Evolutionary conservation across 257 asterid species (phyloP).

Genomic region (Verbascum thapsus): DNA sequence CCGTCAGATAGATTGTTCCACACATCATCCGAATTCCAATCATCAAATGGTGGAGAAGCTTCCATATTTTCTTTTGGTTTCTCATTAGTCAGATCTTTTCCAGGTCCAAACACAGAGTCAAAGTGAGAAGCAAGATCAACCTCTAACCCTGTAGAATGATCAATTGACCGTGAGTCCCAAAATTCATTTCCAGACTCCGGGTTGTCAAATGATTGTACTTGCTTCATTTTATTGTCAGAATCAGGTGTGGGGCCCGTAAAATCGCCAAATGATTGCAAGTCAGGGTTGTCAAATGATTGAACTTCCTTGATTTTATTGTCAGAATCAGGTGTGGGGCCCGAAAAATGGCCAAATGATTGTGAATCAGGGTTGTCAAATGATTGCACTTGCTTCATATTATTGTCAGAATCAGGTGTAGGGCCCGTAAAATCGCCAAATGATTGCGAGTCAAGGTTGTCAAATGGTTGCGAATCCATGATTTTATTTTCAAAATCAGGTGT

Average conservation of each 20-base stretch:
- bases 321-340: slow-evolving; percentile 36
- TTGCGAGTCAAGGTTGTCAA: neutral
- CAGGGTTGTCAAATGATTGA: too few relatives aligned
- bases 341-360: slow-evolving; percentile 37
- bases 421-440: too few relatives aligned
- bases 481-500: slow-evolving; percentile 38
- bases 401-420: too few relatives aligned
- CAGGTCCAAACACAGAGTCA: slow-evolving; percentile 66
- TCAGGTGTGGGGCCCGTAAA: slow-evolving; percentile 32
- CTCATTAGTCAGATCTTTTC: slow-evolving; percentile 36
- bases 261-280: slow-evolving; percentile 39
- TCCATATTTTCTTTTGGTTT: slow-evolving; percentile 37
- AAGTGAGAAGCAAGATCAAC: slow-evolving; percentile 61
- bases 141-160: slow-evolving; percentile 30
- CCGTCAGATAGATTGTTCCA: slow-evolving; percentile 48
- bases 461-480: slow-evolving; percentile 29
- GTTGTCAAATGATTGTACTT: slow-evolving; percentile 12
- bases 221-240: slow-evolving; percentile 36
- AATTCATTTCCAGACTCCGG: slow-evolving; percentile 30
- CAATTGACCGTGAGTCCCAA: slow-evolving; percentile 34
- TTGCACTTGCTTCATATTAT: too few relatives aligned
- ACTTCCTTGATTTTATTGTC: slow-evolving; percentile 36
- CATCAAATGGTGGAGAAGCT: slow-evolving; percentile 47
- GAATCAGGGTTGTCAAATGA: too few relatives aligned
- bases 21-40: slow-evolving; percentile 54